Evolutionary conservation across 805 yeast species (phyloP), one percentile per base, ranked within the genome.

Genomic region (Schizosaccharomyces pombe): DNA sequence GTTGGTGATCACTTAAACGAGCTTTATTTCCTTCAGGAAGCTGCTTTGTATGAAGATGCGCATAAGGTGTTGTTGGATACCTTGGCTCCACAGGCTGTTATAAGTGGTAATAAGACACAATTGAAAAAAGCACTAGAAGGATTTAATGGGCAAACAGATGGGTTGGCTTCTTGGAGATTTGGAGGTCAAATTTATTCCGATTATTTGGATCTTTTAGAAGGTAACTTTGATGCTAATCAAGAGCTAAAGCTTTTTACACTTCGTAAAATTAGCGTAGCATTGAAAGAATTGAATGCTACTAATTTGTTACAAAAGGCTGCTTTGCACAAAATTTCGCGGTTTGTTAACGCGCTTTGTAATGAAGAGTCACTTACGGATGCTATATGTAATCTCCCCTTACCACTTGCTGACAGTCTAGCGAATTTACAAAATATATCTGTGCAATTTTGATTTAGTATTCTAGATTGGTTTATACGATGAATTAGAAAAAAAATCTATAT

Each of bases 21-120:
- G 59, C 77, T 79, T 1, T 69, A 72, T 51, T 75, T 79, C 30
- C 72, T 81, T 51, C 65, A 85, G 0, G 71, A 70, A 11, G 94
- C 94, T 0, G 70, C 68, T 9, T 64, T 73, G 53, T 75, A 75
- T 68, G 69, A 66, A 0, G 78, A 75, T 40, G 94, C 95, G 0
- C 91, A 84, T 61, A 62, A 66, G 1, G 67, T 76, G 0, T 65
- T 84, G 3, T 60, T 79, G 6, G 62, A 68, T 0, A 63, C 70
- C 2, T 80, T 85, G 31, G 97, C 89, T 0, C 97, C 97, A 6
- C 64, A 66, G 12, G 74, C 80, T 2, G 75, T 87, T 1, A 73
- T 79, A 14, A 70, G 74, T n/a, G 72, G 74, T 55, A 66, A 64
- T 12, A 53, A 59, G 4, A 58, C 47, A 19, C 54, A 54, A 12